phyloP scores from a whole-genome alignment of 169 alveolate species.

The Plasmodium adleri region DNA sequence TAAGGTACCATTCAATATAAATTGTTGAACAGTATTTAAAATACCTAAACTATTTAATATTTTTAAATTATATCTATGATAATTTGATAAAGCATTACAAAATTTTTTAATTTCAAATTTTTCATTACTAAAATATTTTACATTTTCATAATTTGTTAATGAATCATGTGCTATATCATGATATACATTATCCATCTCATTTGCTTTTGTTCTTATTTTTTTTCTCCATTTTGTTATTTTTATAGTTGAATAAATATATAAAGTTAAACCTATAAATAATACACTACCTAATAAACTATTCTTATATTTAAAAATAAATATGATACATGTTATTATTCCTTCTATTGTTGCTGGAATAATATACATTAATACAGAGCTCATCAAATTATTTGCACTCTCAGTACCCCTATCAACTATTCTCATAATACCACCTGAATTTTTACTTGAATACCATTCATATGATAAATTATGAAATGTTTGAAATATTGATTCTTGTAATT shows the following conservation, averaged over 20 bases:
- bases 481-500: slow-evolving; percentile 53
- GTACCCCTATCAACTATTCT: slow-evolving; percentile 72
- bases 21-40: slow-evolving; percentile 81
- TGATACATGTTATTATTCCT: slow-evolving; percentile 59
- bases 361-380: slow-evolving; percentile 61
- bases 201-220: slow-evolving; percentile 79
- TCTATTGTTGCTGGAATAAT: slow-evolving; percentile 70
- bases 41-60: slow-evolving; percentile 81
- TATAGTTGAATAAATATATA: slow-evolving; percentile 76
- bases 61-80: slow-evolving; percentile 77
- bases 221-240: slow-evolving; percentile 82
- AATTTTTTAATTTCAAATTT: slow-evolving; percentile 79
- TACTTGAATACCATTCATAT: slow-evolving; percentile 69
- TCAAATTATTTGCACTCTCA: slow-evolving; percentile 58
- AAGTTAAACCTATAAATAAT: slow-evolving; percentile 42
- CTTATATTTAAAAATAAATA: slow-evolving; percentile 62
- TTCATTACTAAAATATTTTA: slow-evolving; percentile 85
- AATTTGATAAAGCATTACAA: slow-evolving; percentile 77
- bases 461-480: slow-evolving; percentile 60
- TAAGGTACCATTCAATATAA: slow-evolving; percentile 45
- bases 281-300: slow-evolving; percentile 46
- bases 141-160: slow-evolving; percentile 84
- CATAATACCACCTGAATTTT: slow-evolving; percentile 72
- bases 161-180: slow-evolving; percentile 84
- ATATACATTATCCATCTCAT: slow-evolving; percentile 84